Evolutionary conservation across 2,329 filamentous ascomycete genomes (phyloP), one percentile per base, ranked within the genome.

Genomic region (Cucurbitaria berberidis): DNA sequence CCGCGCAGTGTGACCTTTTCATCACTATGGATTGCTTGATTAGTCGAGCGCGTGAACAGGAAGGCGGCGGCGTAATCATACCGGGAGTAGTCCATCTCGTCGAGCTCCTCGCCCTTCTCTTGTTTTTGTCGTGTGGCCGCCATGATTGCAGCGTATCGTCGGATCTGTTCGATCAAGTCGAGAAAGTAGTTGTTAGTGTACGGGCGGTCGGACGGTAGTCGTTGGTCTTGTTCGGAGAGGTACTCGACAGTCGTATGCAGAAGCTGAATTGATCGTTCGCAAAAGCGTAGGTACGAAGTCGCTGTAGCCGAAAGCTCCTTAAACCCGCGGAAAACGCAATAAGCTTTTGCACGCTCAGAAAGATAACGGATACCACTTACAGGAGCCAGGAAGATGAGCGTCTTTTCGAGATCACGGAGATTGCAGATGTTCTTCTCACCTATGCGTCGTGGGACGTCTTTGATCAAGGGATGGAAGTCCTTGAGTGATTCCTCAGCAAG

Each of bases 131-230:
- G 88, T 62, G 87, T 85, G 63, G 87, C 87, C 60, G 88, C 87
- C 68, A 97, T 86, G 74, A 95, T 90, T 68, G 87, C 85, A 56
- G 91, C 93, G 85, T 96, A 96, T 74, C 91, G 86, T 74, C 88
- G 86, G 67, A 97, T 92, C 84, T 97, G 93, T 75, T 96, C 91
- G 75, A 96, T 88, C 57, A 98, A 87, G 80, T 98, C 93, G 79
- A 97, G 89, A 75, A 97, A 97, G 79, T 98, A 98, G 73, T 91
- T 91, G 84, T 90, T 91, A 83, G 89, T 95, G 82, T 97, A 98
- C 63, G 92, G 91, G 68, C 89, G 88, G 77, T 98, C 93, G 77
- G 86, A 82, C 55, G 90, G 89, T 74, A 91, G 86, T 63, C 88
- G 88, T 79, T 93, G 90, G 76, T 98, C 93, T 74, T 87, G 87